These are phyloP conservation scores for Boechera divaricarpa DNA, from an alignment of 345 rosid genomes.

Conservation along the genomic window DNA sequence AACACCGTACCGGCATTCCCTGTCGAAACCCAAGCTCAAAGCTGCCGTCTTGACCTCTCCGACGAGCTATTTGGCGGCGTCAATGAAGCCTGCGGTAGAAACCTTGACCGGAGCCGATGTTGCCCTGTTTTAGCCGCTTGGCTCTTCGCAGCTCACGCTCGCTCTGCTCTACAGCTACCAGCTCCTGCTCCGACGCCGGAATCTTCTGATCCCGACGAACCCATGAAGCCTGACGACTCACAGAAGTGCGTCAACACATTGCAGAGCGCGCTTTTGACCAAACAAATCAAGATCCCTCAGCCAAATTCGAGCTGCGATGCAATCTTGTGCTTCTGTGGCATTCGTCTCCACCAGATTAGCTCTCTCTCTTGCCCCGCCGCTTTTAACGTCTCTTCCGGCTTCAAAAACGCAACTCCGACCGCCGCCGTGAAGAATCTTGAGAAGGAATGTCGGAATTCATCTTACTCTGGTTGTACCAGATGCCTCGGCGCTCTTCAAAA, in stretches of 20 bases:
- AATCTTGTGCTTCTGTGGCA: conserved; percentile 91
- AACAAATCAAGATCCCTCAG: conserved; percentile 81
- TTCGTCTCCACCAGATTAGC: conserved; percentile 91
- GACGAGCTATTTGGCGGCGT: conserved; percentile 98
- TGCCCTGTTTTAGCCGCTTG: conserved; percentile 97
- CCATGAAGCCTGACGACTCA: conserved; percentile 95
- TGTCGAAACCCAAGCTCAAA: conserved; percentile 64
- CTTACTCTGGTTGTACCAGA: conserved; percentile 91
- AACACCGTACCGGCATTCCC: conserved; percentile 94
- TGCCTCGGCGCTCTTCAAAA: conserved; percentile 96
- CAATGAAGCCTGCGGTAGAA: conserved; percentile 78
- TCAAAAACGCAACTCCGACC: conserved; percentile 82
- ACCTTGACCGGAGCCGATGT: conserved; percentile 92
- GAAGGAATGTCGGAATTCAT: conserved; percentile 85
- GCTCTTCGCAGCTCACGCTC: conserved; percentile 97
- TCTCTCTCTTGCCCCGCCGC: conserved; percentile 97
- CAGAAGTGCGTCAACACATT: conserved; percentile 95
- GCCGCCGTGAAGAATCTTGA: conserved; percentile 86
- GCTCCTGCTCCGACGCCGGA: conserved; percentile 65
- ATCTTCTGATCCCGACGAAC: conserved; percentile 58
- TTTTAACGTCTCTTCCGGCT: conserved; percentile 71
- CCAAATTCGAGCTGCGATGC: conserved; percentile 88
- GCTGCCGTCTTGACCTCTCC: conserved; percentile 88
- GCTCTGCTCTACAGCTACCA: conserved; percentile 76
- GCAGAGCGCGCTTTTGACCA: conserved; percentile 75